Evolutionary conservation across 2,329 filamentous ascomycete genomes (phyloP), one percentile per base, ranked within the genome.

Genomic region (Ascosphaera acerosa): DNA sequence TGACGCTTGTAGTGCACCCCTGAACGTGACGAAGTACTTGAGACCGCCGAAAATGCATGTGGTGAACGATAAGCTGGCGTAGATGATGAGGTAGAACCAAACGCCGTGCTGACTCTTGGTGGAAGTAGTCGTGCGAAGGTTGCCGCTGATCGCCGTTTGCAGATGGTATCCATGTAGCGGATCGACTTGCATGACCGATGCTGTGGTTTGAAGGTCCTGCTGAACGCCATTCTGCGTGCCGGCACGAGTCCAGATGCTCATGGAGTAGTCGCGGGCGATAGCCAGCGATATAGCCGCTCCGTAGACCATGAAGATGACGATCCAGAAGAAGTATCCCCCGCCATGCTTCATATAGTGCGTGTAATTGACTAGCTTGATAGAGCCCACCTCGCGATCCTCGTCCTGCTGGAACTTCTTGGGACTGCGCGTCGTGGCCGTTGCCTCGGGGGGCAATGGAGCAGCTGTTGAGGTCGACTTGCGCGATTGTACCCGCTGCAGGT

Each of bases 341-440:
- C 66, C 75, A 15, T 69, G 65, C 6, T 57, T 58, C 10, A 82
- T 49, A 42, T 82, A 87, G 0, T 60, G 58, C 9, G 55, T 43
- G 37, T 82, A 84, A n/a, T 82, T 61, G 4, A 58, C 57, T 15
- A 57, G 57, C 40, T 71, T 71, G 18, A 84, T 67, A 4, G 69
- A 62, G 1, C 77, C 77, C 32, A 63, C 62, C 44, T 78, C 73
- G 34, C 70, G 63, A n/a, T 54, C 56, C 47, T 87, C 77, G 2
- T 80, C 75, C 43, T 80, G 70, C 16, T 76, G 65, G 39, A 82
- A 84, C 46, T 78, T 74, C 38, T 68, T 69, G 1, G 67, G 61
- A 4, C 47, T 35, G 3, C 40, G 20, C 20, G 7, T 23, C 12
- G 20, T 7, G 7, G 7, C 9, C 20, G 7, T 7, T 9, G 20